A percentile compares a stretch with the other conserved stretches of the same genome.
Evolutionary conservation across 257 asterid species (phyloP).

Genomic region (Plantago major): DNA sequence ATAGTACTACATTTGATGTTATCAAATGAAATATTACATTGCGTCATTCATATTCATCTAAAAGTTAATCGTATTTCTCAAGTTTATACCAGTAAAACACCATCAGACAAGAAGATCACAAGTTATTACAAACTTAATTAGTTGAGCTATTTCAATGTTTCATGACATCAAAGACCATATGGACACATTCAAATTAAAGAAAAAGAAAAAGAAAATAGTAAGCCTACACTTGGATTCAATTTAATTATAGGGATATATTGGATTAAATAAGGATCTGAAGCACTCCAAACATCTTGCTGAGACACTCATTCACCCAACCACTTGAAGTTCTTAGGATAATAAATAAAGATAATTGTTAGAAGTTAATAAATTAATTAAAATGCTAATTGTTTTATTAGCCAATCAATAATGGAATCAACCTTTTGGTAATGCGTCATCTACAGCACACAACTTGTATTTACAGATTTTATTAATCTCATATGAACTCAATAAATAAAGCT

Average conservation of each 20-base stretch:
- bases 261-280: neutral
- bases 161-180: neutral
- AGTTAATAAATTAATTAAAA: neutral
- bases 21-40: too few relatives aligned
- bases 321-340: neutral
- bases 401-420: conserved; percentile 4
- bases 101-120: too few relatives aligned
- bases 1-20: too few relatives aligned
- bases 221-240: too few relatives aligned
- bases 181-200: neutral
- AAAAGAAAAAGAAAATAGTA: neutral
- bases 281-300: neutral
- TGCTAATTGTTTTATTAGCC: neutral
- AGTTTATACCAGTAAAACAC: too few relatives aligned
- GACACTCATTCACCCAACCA: too few relatives aligned
- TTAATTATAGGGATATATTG: too few relatives aligned
- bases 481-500: neutral
- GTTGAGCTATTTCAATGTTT: conserved; percentile 14
- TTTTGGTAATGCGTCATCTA: conserved; percentile 8
- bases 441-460: neutral
- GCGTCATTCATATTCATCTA: too few relatives aligned
- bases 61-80: too few relatives aligned
- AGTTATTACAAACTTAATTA: conserved; percentile 2
- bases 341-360: neutral
- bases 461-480: neutral